These are phyloP conservation scores for Syzygium aromaticum DNA, from an alignment of 345 rosid species.

Conservation along the genomic window DNA sequence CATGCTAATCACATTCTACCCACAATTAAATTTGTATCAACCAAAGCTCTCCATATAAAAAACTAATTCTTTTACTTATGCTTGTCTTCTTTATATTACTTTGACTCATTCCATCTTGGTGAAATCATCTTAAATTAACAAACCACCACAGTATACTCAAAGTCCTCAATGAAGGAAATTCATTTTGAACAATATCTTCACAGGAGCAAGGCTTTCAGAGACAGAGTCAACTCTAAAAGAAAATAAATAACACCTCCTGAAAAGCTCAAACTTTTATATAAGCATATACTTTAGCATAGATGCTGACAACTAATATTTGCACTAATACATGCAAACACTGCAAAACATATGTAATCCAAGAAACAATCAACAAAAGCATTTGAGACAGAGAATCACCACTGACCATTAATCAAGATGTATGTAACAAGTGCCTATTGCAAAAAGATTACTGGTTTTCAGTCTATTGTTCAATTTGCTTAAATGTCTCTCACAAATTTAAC, in stretches of 20 bases:
- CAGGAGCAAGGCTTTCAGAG: too few species aligned
- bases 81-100: neutral
- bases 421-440: neutral
- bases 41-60: neutral
- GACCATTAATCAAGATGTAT: neutral
- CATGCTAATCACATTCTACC: neutral
- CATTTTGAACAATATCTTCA: too few species aligned
- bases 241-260: too few species aligned
- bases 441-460: neutral
- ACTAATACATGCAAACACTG: neutral
- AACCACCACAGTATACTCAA: neutral
- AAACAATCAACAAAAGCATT: neutral
- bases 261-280: neutral
- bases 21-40: neutral
- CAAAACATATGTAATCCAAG: neutral
- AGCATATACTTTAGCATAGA: neutral
- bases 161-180: neutral
- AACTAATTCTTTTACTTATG: neutral
- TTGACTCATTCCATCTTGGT: neutral
- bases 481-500: neutral
- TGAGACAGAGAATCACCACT: neutral
- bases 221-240: too few species aligned
- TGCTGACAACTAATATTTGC: neutral
- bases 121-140: neutral
- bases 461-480: neutral